Evolutionary conservation across 2,329 filamentous ascomycete species (phyloP), one percentile per base, ranked within the genome.

Genomic region (Rosellinia necatrix): DNA sequence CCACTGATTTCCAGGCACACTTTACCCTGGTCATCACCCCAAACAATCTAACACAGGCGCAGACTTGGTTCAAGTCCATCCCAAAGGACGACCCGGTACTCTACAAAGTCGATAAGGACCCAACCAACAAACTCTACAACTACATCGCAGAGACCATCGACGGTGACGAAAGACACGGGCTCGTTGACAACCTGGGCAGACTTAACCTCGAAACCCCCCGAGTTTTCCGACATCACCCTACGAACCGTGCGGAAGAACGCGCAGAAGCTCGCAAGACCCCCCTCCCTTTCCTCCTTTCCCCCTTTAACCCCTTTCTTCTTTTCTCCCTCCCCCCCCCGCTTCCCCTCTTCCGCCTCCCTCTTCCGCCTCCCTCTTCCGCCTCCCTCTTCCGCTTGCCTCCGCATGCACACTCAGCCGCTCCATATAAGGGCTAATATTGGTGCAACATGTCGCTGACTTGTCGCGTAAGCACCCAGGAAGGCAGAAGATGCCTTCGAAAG

Each of bases 41-140:
- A 6, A 29, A 47, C 17, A 34, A 34, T 22, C n/a, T 47, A 10
- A 32, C 43, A 19, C 25, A 34, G 15, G 25, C 30, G 15, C 44
- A 48, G 15, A 48, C 44, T 3, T 48, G 44, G 27, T 48, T 48
- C 44, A 48, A 48, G 44, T 48, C 44, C 8, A 35, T 22, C 9
- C 44, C 44, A 7, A 32, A 35, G 25, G 44, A 48, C n/a, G 44
- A 48, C 44, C 44, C 44, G 2, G 29, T 48, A 3, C 44, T 48
- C n/a, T 48, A 34, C 27, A 35, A 48, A 24, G 44, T 48, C n/a
- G 15, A 48, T 17, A 35, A 5, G 15, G 12, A 17, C 19, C 44
- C 44, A 21, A 48, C 29, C 5, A 48, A 48, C 17, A 38, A 21
- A 9, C 35, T 38, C 2, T 12, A 21, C 35, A 38, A 22, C 8